Percentiles rank a stretch among this genome's conserved stretches.
Evolutionary conservation across 768 basidiomycete species (phyloP).

Genomic region (Russula virescens): DNA sequence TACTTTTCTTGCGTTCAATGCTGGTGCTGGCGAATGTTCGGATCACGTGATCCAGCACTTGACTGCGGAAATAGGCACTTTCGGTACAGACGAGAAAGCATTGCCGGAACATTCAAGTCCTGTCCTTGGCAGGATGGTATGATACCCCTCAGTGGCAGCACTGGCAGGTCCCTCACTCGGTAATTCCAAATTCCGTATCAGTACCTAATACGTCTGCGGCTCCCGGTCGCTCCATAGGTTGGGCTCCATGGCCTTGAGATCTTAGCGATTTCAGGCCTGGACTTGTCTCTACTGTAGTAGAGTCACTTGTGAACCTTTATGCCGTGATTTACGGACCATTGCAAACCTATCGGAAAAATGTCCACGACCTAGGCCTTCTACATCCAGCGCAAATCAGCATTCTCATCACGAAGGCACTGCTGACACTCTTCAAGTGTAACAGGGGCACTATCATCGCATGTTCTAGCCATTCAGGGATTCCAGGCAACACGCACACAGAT

Average conservation of each 20-base stretch:
- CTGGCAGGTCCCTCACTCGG: too few species aligned
- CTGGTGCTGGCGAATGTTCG: too few species aligned
- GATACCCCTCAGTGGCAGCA: too few species aligned
- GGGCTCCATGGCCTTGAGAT: background rate
- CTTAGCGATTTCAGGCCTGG: background rate
- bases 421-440: background rate
- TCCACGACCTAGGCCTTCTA: background rate
- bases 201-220: background rate
- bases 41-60: background rate
- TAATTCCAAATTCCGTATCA: background rate
- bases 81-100: background rate
- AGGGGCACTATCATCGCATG: background rate
- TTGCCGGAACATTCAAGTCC: background rate
- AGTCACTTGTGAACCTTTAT: background rate
- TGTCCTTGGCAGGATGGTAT: background rate
- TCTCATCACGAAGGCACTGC: background rate
- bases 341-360: background rate
- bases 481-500: too few species aligned
- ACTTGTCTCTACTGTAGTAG: background rate
- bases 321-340: constrained; percentile 4
- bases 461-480: background rate
- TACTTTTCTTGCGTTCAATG: too few species aligned
- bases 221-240: background rate
- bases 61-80: too few species aligned
- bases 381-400: background rate